phyloP scores from a whole-genome alignment of 2,329 filamentous ascomycete genomes.

The Nothopassalora personata region DNA sequence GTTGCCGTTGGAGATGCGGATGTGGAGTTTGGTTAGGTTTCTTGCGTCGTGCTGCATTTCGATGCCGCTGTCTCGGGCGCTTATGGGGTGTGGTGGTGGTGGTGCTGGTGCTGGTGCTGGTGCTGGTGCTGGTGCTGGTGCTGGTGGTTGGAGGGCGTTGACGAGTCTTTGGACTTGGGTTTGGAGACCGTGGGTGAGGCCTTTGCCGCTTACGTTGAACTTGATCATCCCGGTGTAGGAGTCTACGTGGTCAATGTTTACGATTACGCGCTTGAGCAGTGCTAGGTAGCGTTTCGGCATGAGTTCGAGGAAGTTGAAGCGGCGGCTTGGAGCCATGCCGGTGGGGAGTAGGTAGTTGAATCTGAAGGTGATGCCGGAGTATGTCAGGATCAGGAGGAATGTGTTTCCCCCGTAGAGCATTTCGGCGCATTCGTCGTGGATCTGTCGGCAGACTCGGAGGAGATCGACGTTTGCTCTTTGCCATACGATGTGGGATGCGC shows the following conservation, averaged over 20 bases:
- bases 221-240: conserved; percentile 49
- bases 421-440: conserved; percentile 43
- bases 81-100: not conserved
- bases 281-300: conserved; percentile 39
- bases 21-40: conserved; percentile 20
- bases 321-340: conserved; percentile 38
- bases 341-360: conserved; percentile 40
- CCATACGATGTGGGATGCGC: conserved; percentile 36
- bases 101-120: too few relatives aligned
- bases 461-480: conserved; percentile 38
- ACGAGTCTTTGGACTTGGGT: conserved; percentile 40
- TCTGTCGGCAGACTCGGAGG: conserved; percentile 36
- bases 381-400: conserved; percentile 44
- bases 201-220: conserved; percentile 45
- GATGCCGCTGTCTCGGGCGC: not conserved
- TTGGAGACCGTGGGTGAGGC: conserved; percentile 40
- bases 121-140: too few relatives aligned
- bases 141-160: conserved; percentile 29
- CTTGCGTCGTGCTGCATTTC: not conserved
- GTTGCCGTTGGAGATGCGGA: conserved; percentile 31
- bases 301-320: conserved; percentile 39
- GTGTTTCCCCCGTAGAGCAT: conserved; percentile 44
- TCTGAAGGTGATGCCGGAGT: conserved; percentile 40
- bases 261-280: conserved; percentile 38
- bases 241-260: conserved; percentile 46